These are phyloP conservation scores for Yarrowia galli DNA, from an alignment of 1,139 yeast genomes.

Conservation along the genomic window DNA sequence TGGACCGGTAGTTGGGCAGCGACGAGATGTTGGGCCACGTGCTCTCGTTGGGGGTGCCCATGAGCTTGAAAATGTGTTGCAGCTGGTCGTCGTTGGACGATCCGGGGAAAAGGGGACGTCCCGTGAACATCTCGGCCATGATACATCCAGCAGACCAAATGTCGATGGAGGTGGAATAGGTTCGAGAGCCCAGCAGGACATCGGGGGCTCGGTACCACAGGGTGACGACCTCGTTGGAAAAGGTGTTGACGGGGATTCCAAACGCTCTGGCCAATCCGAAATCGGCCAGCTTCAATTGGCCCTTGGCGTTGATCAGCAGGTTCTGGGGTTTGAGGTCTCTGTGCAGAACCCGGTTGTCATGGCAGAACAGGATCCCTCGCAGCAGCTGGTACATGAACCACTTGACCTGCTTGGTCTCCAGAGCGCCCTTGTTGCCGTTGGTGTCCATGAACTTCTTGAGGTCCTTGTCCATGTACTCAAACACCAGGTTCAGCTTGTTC, in stretches of 20 bases:
- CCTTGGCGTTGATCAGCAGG: slow-evolving; percentile 82
- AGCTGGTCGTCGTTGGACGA: slow-evolving; percentile 95
- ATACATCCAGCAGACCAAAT: slow-evolving; percentile 99
- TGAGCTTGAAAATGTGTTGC: slow-evolving; percentile 81
- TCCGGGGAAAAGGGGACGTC: slow-evolving; percentile 97
- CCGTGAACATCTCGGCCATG: slow-evolving; percentile 97
- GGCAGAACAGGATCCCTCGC: slow-evolving; percentile 92
- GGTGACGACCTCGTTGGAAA: slow-evolving; percentile 96
- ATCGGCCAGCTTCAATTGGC: slow-evolving; percentile 94
- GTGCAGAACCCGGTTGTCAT: slow-evolving; percentile 91
- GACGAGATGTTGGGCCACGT: slow-evolving; percentile 95
- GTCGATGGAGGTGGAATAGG: slow-evolving; percentile 94
- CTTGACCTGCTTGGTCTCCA: slow-evolving; percentile 79
- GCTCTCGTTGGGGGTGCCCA: slow-evolving; percentile 96
- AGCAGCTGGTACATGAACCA: slow-evolving; percentile 92
- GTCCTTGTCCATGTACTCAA: slow-evolving; percentile 93
- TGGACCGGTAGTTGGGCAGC: slow-evolving; percentile 82
- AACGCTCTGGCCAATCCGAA: slow-evolving; percentile 97
- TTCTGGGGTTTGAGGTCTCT: slow-evolving; percentile 97
- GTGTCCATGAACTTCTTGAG: slow-evolving; percentile 93
- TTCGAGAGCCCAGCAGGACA: slow-evolving; percentile 91
- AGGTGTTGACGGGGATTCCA: slow-evolving; percentile 97
- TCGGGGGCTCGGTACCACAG: slow-evolving; percentile 99
- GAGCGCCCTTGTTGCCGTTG: slow-evolving; percentile 79
- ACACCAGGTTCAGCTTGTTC: slow-evolving; percentile 90